phyloP scores from a whole-genome alignment of 2,329 filamentous ascomycete genomes.

The Paraphoma sp. region DNA sequence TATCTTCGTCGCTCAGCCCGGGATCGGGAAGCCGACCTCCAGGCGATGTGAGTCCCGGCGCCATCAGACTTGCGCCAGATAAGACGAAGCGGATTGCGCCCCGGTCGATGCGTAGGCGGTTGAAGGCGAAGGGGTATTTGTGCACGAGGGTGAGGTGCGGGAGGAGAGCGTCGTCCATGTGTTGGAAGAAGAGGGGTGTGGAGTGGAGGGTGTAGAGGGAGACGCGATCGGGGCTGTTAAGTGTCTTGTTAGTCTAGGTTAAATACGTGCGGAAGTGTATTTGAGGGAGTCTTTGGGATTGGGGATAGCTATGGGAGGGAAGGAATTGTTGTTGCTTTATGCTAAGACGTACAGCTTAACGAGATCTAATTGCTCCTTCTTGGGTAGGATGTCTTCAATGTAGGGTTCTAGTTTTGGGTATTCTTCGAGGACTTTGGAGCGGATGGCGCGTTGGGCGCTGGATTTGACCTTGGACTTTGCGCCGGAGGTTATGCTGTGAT shows the following conservation, averaged over 20 bases:
- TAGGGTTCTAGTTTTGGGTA: conserved; percentile 86
- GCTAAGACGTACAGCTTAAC: conserved; percentile 73
- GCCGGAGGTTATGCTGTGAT: conserved; percentile 67
- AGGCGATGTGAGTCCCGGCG: conserved; percentile 83
- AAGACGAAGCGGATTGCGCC: conserved; percentile 97
- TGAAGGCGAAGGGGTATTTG: conserved; percentile 84
- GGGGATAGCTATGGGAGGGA: neutral
- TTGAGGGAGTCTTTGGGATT: neutral
- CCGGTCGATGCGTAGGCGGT: conserved; percentile 86
- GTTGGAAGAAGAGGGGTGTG: conserved; percentile 89
- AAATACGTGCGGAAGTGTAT: no score
- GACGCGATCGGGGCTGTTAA: conserved; percentile 75
- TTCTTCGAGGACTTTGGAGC: conserved; percentile 79
- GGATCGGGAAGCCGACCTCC: conserved; percentile 79
- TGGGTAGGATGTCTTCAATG: conserved; percentile 94
- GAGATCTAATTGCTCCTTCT: conserved; percentile 88
- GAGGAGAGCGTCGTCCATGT: conserved; percentile 76
- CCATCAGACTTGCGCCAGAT: conserved; percentile 93
- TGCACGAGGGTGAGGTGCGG: conserved; percentile 91
- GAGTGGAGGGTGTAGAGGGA: conserved; percentile 84
- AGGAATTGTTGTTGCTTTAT: neutral
- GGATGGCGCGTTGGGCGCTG: conserved; percentile 86
- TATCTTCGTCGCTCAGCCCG: conserved; percentile 41
- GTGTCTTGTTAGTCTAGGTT: conserved; percentile 6
- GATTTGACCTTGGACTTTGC: conserved; percentile 98